Base-by-base conservation (phyloP, 2,329 filamentous ascomycete species). In the Monilinia aucupariae region DNA sequence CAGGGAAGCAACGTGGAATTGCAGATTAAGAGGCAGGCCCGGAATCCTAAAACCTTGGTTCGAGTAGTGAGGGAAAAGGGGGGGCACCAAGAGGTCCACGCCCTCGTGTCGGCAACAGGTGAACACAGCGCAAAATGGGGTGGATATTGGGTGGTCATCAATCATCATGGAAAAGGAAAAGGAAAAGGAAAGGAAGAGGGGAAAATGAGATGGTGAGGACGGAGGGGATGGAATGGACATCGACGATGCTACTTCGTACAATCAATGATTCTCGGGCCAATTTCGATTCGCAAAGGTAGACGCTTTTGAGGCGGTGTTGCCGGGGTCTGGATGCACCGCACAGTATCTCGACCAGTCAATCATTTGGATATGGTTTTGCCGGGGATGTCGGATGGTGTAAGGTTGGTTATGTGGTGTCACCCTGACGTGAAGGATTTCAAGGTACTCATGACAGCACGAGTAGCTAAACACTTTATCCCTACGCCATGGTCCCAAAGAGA, bases 1-100 rank as follows among this genome's bases (percentile, higher is more conserved):
- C 50, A 49, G 59, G 59, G 51, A 49, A 62, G 53, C 39, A 62
- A 62, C 59, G 59, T 62, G 59, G 59, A 56, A 48, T 56, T 45
- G 59, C 34, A 55, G 39, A 37, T 43, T 17, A 34, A 30, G 20
- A 34, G 7, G n/a, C 41, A 43, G 39, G 55, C 43, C 59, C 49
- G 51, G 39, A 27, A 47, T 56, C 51, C 22, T n/a, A 49, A 48
- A 41, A n/a, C n/a, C 56, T 50, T 55, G 59, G 30, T 41, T 49
- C 43, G n/a, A n/a, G n/a, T n/a, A 55, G 4, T 48, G 13, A 39
- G 25, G 49, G 17, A 22, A 32, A 54, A 49, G 20, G 53, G 39
- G 47, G 50, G 45, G 43, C 51, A 48, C 59, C 41, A 48, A 15
- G n/a, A 54, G 49, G 59, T 34, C 50, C 41, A 56, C 27, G 20